phyloP scores from a whole-genome alignment of 2,329 filamentous ascomycete genomes.

The Conoideocrella luteorostrata region DNA sequence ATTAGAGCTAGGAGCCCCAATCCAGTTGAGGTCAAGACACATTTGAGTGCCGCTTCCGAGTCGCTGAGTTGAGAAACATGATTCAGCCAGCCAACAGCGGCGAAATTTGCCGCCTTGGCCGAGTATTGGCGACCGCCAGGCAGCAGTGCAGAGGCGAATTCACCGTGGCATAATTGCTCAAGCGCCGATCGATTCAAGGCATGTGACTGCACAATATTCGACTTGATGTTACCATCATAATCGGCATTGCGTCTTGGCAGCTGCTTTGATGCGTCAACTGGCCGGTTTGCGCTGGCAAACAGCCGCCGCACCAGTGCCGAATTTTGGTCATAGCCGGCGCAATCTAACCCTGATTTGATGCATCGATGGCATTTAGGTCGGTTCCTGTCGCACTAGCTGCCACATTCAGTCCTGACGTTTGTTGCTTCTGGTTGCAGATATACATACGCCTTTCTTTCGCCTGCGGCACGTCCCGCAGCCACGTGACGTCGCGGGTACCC shows the following conservation, averaged over 20 bases:
- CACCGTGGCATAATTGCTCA: neutral
- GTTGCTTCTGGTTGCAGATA: neutral
- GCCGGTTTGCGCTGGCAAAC: neutral
- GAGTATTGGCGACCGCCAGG: neutral
- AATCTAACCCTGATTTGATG: neutral
- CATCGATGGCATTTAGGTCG: neutral
- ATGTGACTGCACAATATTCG: neutral
- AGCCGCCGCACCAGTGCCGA: neutral
- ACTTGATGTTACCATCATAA: neutral
- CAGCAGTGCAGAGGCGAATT: neutral
- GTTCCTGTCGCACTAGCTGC: neutral
- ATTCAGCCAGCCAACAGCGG: neutral
- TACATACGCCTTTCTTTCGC: neutral
- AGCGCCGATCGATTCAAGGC: neutral
- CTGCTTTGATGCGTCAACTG: neutral
- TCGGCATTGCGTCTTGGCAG: neutral
- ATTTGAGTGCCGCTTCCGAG: neutral
- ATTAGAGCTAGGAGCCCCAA: neutral
- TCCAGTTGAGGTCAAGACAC: neutral
- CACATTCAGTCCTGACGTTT: neutral
- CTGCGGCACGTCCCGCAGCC: neutral
- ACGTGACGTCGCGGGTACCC: no score
- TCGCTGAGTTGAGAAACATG: neutral
- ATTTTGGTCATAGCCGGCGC: neutral
- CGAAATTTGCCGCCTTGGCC: neutral